These are phyloP conservation scores for Boletus speciosus DNA, from an alignment of 768 basidiomycete species.

Conservation along the genomic window DNA sequence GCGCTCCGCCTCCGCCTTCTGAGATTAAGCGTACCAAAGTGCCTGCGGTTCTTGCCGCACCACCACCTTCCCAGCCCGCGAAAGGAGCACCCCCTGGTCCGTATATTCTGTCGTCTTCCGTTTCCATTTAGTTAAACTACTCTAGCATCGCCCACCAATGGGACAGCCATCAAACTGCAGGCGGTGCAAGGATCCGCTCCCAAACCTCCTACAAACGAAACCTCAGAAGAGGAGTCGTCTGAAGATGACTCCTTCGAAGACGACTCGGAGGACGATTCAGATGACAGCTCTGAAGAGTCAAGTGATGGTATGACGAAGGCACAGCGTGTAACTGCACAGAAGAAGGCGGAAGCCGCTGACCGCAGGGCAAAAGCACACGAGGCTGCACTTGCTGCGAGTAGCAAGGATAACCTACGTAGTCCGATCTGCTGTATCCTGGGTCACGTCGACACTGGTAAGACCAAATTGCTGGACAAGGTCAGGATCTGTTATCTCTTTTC, in stretches of 20 bases:
- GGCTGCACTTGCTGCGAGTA: slow-evolving; percentile 81
- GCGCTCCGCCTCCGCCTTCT: slow-evolving; percentile 14
- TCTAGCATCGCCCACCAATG: slow-evolving; percentile 8
- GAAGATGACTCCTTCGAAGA: slow-evolving; percentile 46
- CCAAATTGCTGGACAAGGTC: slow-evolving; percentile 95
- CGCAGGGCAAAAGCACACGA: slow-evolving; percentile 76
- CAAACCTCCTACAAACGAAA: slow-evolving; percentile 29
- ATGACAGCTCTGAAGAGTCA: slow-evolving; percentile 36
- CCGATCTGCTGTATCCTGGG: slow-evolving; percentile 99
- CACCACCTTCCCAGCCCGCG: neutral
- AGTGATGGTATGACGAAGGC: slow-evolving; percentile 66
- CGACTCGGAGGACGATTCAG: slow-evolving; percentile 50
- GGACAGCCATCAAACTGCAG: slow-evolving; percentile 9
- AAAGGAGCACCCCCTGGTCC: slow-evolving; percentile 9
- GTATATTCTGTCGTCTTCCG: neutral
- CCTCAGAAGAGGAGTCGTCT: slow-evolving; percentile 33
- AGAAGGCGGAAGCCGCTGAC: slow-evolving; percentile 81
- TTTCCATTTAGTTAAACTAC: neutral
- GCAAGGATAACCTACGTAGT: slow-evolving; percentile 86
- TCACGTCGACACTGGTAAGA: slow-evolving; percentile 99
- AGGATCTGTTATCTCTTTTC: slow-evolving; percentile 14
- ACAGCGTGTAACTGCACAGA: slow-evolving; percentile 64
- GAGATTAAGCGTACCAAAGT: slow-evolving; percentile 15
- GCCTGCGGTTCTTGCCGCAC: neutral
- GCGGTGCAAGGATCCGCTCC: slow-evolving; percentile 27